phyloP scores from a whole-genome alignment of 441 rosid genomes.

The Biscutella laevigata region DNA sequence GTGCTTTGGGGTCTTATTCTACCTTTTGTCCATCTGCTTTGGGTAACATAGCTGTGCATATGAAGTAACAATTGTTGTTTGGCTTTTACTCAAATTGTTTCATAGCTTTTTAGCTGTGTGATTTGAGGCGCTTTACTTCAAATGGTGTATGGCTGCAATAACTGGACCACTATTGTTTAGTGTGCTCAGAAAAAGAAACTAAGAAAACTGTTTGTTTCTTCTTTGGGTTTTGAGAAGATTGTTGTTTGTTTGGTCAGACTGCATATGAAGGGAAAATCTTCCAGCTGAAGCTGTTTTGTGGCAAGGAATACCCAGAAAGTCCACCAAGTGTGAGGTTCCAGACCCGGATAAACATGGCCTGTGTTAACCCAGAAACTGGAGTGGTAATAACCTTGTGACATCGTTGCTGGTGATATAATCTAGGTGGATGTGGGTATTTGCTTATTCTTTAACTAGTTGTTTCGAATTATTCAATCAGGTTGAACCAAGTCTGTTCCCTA shows the following conservation, averaged over 20 bases:
- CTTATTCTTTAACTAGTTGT: background rate
- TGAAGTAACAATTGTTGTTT: background rate
- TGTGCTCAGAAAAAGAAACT: background rate
- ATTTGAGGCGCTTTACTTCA: background rate
- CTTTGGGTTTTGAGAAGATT: conserved; percentile 2
- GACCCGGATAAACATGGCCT: conserved; percentile 82
- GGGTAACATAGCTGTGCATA: background rate
- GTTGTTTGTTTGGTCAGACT: conserved; percentile 40
- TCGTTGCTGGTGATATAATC: background rate
- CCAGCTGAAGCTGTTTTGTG: conserved; percentile 92
- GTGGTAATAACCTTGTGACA: conserved; percentile 39
- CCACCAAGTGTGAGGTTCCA: conserved; percentile 91
- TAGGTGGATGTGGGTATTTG: background rate
- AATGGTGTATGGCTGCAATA: background rate
- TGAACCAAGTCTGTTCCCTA: conserved; percentile 81
- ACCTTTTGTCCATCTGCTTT: conserved; percentile 7
- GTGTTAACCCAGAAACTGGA: conserved; percentile 91
- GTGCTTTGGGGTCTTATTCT: conserved; percentile 2
- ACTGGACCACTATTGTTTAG: background rate
- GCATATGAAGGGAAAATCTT: conserved; percentile 88
- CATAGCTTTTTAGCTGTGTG: background rate
- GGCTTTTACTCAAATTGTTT: background rate
- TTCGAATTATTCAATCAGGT: conserved; percentile 37
- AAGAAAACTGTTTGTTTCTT: background rate
- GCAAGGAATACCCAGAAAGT: conserved; percentile 89